Evolutionary conservation across 768 basidiomycete genomes (phyloP).

Genomic region (Rickenella mellea): DNA sequence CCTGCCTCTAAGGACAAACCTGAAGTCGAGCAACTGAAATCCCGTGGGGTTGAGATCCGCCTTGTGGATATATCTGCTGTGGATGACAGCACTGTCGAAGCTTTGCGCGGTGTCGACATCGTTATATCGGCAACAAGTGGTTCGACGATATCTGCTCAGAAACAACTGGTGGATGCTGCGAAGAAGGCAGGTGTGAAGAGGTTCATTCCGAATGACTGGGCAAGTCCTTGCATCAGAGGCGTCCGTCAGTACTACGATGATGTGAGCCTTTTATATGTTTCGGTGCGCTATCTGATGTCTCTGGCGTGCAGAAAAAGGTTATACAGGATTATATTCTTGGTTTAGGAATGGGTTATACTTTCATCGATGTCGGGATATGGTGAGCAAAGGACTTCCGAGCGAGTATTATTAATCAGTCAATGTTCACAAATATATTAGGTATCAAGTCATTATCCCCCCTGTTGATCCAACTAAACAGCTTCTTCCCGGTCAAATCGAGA

Average conservation of each 20-base stretch:
- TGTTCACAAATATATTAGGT: not conserved
- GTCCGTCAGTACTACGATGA: constrained; percentile 9
- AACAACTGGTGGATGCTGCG: constrained; percentile 10
- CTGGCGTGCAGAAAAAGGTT: constrained; percentile 16
- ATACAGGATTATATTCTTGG: constrained; percentile 17
- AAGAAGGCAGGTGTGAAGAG: constrained; percentile 15
- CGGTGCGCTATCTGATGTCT: not conserved
- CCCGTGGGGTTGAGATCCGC: constrained; percentile 12
- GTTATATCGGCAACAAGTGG: constrained; percentile 8
- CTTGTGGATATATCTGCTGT: constrained; percentile 7
- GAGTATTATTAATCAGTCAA: not conserved
- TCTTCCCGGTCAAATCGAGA: not conserved
- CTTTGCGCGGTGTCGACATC: constrained; percentile 11
- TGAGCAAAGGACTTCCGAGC: not conserved
- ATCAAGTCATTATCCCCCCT: not conserved
- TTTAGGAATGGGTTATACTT: constrained; percentile 17
- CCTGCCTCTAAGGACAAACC: constrained; percentile 11
- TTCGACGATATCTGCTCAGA: constrained; percentile 6
- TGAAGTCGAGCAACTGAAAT: constrained; percentile 4
- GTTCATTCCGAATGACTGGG: constrained; percentile 17
- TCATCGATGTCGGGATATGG: constrained; percentile 25
- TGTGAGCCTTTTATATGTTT: not conserved
- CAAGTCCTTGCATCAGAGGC: constrained; percentile 7
- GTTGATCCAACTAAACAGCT: not conserved
- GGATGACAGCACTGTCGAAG: constrained; percentile 8